Conservation (phyloP, 306 rosid genomes). For the Cucurbita moschata region DNA sequence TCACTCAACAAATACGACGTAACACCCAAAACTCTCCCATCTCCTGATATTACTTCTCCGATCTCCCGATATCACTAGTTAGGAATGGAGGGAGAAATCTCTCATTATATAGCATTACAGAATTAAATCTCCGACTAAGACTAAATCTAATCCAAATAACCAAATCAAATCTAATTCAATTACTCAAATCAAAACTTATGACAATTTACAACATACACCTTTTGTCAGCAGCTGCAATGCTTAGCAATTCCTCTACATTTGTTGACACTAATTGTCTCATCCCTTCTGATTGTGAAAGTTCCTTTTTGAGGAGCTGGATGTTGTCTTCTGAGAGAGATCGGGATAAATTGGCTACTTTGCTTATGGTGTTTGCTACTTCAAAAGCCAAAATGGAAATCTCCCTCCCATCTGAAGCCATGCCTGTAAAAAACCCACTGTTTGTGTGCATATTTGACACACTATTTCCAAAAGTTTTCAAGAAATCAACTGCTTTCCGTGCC, state of each 20-base stretch:
- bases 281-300: slow-evolving; percentile 52
- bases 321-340: slow-evolving; percentile 67
- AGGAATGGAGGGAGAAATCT: too few species aligned
- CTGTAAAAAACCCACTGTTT: slow-evolving; percentile 36
- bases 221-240: slow-evolving; percentile 79
- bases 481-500: slow-evolving; percentile 65
- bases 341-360: slow-evolving; percentile 53
- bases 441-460: slow-evolving; percentile 50
- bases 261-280: slow-evolving; percentile 54
- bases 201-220: slow-evolving; percentile 18
- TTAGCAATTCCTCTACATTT: slow-evolving; percentile 47
- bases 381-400: slow-evolving; percentile 71
- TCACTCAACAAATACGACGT: too few species aligned
- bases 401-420: slow-evolving; percentile 35
- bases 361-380: slow-evolving; percentile 88
- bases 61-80: too few species aligned
- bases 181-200: too few species aligned
- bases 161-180: too few species aligned
- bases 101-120: too few species aligned
- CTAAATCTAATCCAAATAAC: too few species aligned
- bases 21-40: too few species aligned
- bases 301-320: slow-evolving; percentile 52
- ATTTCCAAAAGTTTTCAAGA: slow-evolving; percentile 62
- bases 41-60: too few species aligned
- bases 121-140: too few species aligned